These are phyloP conservation scores for Alternaria brassicicola DNA, from an alignment of 2,329 filamentous ascomycete genomes.

Conservation along the genomic window DNA sequence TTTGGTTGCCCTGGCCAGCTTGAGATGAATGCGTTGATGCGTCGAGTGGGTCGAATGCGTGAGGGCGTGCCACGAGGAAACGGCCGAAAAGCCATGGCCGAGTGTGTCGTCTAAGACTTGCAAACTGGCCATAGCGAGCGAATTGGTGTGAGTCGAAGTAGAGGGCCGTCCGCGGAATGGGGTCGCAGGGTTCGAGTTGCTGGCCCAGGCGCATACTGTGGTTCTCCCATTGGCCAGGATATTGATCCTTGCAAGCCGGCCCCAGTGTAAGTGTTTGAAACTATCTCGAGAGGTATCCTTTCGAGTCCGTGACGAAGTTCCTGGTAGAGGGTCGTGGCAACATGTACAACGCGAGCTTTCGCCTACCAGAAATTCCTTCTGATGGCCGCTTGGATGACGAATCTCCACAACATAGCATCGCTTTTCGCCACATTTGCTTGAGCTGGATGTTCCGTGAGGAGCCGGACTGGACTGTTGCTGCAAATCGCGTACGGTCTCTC, in stretches of 20 bases:
- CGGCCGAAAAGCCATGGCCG: not conserved
- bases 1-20: not conserved
- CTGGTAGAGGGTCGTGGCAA: not conserved
- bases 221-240: not conserved
- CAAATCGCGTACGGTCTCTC: not conserved
- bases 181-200: not conserved
- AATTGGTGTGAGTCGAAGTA: not conserved
- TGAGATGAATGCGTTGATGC: not conserved
- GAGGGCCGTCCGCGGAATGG: not conserved
- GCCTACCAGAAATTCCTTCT: not conserved
- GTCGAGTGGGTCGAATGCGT: too few relatives aligned
- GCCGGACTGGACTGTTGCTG: not conserved
- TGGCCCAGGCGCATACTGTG: not conserved
- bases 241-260: not conserved
- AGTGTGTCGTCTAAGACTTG: not conserved
- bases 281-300: not conserved
- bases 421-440: constrained; percentile 1
- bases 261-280: not conserved
- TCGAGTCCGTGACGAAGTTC: not conserved
- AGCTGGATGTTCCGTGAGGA: not conserved
- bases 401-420: not conserved
- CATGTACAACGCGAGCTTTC: constrained; percentile 1
- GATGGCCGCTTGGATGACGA: not conserved
- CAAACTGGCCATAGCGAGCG: not conserved
- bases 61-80: not conserved